Evolutionary conservation across 2,329 filamentous ascomycete species (phyloP).

Genomic region (Cladophialophora bantiana): DNA sequence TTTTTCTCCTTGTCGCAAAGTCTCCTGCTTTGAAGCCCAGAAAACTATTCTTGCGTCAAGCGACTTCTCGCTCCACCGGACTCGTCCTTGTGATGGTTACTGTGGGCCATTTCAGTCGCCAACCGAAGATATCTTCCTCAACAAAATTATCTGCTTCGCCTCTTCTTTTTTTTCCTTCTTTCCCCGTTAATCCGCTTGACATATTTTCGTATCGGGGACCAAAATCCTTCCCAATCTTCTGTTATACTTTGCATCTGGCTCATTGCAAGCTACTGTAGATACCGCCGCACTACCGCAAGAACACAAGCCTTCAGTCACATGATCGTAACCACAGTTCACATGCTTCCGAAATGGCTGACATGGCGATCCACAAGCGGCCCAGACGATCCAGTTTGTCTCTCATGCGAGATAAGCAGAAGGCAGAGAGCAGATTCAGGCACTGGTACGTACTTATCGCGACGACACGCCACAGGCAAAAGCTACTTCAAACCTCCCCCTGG

Average conservation of each 20-base stretch:
- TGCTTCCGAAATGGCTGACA: constrained; percentile 5
- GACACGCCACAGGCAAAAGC: constrained; percentile 15
- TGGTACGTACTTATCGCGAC: constrained; percentile 13
- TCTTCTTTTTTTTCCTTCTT: neutral
- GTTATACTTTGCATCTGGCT: neutral
- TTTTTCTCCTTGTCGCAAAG: neutral
- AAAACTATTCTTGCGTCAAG: neutral
- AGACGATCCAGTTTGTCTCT: constrained; percentile 11
- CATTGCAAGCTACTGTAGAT: neutral
- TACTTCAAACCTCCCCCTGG: neutral
- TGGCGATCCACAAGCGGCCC: constrained; percentile 2
- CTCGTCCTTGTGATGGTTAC: neutral
- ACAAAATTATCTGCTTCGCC: neutral
- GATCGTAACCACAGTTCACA: constrained; percentile 6
- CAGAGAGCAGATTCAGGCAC: constrained; percentile 1
- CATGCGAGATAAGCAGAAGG: constrained; percentile 23
- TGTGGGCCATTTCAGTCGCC: neutral
- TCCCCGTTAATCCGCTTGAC: neutral
- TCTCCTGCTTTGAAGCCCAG: neutral
- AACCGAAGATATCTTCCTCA: neutral
- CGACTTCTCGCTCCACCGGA: neutral
- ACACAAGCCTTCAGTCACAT: neutral
- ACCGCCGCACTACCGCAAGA: neutral
- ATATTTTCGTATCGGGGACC: neutral
- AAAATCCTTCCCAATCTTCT: neutral